Conservation (phyloP, 805 yeast genomes). For the Schizosaccharomyces octosporus region DNA sequence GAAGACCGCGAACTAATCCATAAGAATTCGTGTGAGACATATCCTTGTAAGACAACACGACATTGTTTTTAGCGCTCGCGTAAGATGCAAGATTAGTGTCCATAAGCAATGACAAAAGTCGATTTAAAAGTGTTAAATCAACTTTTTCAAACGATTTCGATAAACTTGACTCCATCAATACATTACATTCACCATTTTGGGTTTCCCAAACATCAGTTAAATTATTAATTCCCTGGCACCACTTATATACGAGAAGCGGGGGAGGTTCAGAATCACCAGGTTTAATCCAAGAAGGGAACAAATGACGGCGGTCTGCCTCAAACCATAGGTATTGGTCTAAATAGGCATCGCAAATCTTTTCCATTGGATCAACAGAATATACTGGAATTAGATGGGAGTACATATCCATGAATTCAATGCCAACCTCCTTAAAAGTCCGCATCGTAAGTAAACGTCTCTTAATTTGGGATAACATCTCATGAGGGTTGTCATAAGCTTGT, state of each 20-base stretch:
- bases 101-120: constrained; percentile 52
- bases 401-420: constrained; percentile 73
- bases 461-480: constrained; percentile 64
- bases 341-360: constrained; percentile 88
- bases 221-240: constrained; percentile 81
- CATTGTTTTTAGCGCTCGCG: constrained; percentile 61
- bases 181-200: constrained; percentile 49
- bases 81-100: constrained; percentile 89
- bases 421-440: constrained; percentile 74
- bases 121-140: constrained; percentile 66
- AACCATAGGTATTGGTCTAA: constrained; percentile 90
- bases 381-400: constrained; percentile 68
- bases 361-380: constrained; percentile 70
- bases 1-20: constrained; percentile 73
- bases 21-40: constrained; percentile 81
- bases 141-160: constrained; percentile 57
- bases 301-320: constrained; percentile 63
- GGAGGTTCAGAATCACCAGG: constrained; percentile 89
- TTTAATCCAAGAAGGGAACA: constrained; percentile 90
- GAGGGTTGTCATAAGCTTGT: constrained; percentile 92
- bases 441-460: constrained; percentile 66
- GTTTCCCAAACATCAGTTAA: constrained; percentile 58
- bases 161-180: constrained; percentile 55
- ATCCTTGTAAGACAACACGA: constrained; percentile 62
- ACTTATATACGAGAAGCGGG: constrained; percentile 71